These are phyloP conservation scores for Metschnikowia orientalis DNA, from an alignment of 805 yeast genomes.

Conservation along the genomic window DNA sequence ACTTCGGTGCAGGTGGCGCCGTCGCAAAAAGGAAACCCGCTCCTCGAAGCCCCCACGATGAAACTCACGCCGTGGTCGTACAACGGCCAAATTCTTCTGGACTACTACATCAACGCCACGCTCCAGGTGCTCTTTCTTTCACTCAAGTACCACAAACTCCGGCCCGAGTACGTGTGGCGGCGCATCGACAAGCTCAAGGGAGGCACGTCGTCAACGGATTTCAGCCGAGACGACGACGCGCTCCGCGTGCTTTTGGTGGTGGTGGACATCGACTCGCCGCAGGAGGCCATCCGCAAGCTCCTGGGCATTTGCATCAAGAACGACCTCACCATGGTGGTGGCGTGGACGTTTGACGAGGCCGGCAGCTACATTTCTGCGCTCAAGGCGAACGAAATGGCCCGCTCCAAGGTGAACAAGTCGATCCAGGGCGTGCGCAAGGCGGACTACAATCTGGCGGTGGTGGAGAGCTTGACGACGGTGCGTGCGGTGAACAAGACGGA, in stretches of 20 bases:
- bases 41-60: conserved; percentile 46
- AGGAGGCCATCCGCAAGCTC: conserved; percentile 44
- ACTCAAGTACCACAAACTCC: conserved; percentile 67
- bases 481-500: conserved; percentile 51
- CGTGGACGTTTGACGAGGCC: conserved; percentile 51
- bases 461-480: conserved; percentile 44
- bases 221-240: conserved; percentile 34
- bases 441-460: conserved; percentile 43
- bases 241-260: conserved; percentile 56
- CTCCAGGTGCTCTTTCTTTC: conserved; percentile 59
- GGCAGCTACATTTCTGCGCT: conserved; percentile 39
- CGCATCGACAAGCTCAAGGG: conserved; percentile 43
- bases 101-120: conserved; percentile 58
- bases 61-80: conserved; percentile 51
- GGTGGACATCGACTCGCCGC: conserved; percentile 60
- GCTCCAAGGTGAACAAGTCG: conserved; percentile 26
- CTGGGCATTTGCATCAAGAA: conserved; percentile 47
- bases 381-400: conserved; percentile 35
- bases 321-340: conserved; percentile 45
- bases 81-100: conserved; percentile 50
- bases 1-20: conserved; percentile 51
- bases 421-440: conserved; percentile 43
- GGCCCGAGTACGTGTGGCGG: conserved; percentile 68
- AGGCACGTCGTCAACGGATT: conserved; percentile 23
- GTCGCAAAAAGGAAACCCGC: conserved; percentile 70